These are phyloP conservation scores for Fusarium palustre DNA, from an alignment of 2,329 filamentous ascomycete genomes.

Conservation along the genomic window DNA sequence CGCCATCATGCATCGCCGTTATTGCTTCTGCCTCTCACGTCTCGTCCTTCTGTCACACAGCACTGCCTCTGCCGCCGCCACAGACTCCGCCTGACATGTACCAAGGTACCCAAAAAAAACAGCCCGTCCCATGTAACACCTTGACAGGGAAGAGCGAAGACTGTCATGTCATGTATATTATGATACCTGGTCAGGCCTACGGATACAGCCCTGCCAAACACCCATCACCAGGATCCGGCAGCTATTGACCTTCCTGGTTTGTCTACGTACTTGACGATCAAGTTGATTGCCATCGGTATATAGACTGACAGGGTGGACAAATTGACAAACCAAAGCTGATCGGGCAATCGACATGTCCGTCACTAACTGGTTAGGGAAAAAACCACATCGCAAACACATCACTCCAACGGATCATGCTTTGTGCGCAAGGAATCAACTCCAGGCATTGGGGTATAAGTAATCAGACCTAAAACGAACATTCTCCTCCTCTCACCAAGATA, in stretches of 20 bases:
- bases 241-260: background rate
- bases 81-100: slow-evolving; percentile 16
- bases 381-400: background rate
- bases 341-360: background rate
- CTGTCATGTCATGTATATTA: background rate
- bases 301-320: too few relatives aligned
- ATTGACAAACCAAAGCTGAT: background rate
- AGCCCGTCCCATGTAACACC: background rate
- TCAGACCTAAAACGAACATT: slow-evolving; percentile 44
- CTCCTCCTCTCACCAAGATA: slow-evolving; percentile 30
- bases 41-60: slow-evolving; percentile 17
- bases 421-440: slow-evolving; percentile 41
- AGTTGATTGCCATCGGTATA: background rate
- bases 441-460: slow-evolving; percentile 49
- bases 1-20: slow-evolving; percentile 38
- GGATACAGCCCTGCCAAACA: slow-evolving; percentile 7
- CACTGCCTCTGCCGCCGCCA: slow-evolving; percentile 19
- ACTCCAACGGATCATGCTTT: slow-evolving; percentile 1
- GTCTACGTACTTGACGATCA: background rate
- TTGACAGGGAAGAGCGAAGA: background rate
- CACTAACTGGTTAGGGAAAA: background rate
- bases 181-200: slow-evolving; percentile 5
- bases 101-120: background rate
- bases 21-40: slow-evolving; percentile 15
- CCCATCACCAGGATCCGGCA: background rate